A percentile compares a stretch with the other conserved stretches of the same genome.
Conservation (phyloP, 1,284 basidiomycete species). For the Meripilus lineatus region DNA sequence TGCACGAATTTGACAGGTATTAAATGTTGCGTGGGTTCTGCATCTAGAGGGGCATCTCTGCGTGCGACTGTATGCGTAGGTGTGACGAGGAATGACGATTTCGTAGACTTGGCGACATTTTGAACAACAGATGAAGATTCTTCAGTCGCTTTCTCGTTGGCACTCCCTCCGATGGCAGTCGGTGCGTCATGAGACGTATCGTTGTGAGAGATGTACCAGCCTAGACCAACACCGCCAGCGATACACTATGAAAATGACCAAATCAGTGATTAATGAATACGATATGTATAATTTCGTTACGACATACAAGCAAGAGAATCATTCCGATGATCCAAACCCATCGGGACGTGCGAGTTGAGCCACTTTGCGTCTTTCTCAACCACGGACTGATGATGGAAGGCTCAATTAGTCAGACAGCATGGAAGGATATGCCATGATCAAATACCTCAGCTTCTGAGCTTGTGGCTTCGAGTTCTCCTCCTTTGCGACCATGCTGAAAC, state of each 20-base stretch:
- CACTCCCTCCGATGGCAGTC: constrained; percentile 61
- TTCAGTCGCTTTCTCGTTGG: constrained; percentile 36
- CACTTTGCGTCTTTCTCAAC: constrained; percentile 57
- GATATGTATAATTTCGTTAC: constrained; percentile 1
- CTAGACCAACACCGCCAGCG: constrained; percentile 51
- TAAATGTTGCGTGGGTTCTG: background rate
- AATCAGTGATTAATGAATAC: background rate
- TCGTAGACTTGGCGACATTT: constrained; percentile 12
- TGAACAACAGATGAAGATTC: constrained; percentile 15
- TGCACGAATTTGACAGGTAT: too few relatives aligned
- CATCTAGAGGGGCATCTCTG: constrained; percentile 14
- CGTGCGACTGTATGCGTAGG: constrained; percentile 47
- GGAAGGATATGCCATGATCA: background rate
- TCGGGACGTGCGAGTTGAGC: constrained; percentile 46
- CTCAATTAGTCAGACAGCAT: too few relatives aligned
- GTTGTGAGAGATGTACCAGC: constrained; percentile 54
- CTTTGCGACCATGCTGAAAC: constrained; percentile 78
- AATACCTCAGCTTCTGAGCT: constrained; percentile 47
- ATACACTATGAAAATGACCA: constrained; percentile 31
- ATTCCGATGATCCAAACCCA: constrained; percentile 69
- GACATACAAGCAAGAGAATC: constrained; percentile 47
- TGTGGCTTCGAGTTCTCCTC: constrained; percentile 44
- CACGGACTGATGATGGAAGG: constrained; percentile 49
- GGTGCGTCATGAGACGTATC: constrained; percentile 43
- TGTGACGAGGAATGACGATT: constrained; percentile 26